Base-by-base conservation (phyloP, 257 asterid genomes). In the Nemophila menziesii region DNA sequence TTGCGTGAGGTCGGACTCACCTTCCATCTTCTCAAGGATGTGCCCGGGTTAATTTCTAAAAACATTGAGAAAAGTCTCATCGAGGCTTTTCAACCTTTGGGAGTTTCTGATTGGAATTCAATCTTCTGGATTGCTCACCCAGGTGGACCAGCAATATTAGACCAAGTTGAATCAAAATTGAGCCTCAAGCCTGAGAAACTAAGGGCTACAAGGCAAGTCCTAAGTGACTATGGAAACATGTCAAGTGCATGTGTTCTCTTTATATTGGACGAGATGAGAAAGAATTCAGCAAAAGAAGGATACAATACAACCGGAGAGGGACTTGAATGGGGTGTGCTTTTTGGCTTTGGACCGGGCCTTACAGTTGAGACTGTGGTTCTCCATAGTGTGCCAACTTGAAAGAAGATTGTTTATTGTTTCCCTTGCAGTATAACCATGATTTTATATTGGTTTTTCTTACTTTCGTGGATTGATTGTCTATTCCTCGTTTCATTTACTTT, bases 211-310 rank as follows among this genome's bases (percentile, higher is more conserved):
- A 38, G 43, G 17, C 43, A 38, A 4, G 43, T 38, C 5, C 43
- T 38, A 1, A 38, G 43, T 38, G 43, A 38, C 17, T 38, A 38
- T 38, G 23, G 23, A 4, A 42, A 42, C 20, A 42, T 42, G 47
- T 42, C 47, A 42, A 42, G 47, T 18, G 47, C 47, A 42, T 42
- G 47, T 42, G 47, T 42, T 2, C 47, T 42, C 1, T 42, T 42
- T 19, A 42, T 42, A n/a, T 42, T 42, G 24, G 47, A 42, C 11
- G 47, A 42, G 20, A 42, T 42, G 47, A 42, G 47, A 42, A 42
- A 42, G 23, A n/a, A 7, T n/a, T 42, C 23, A 0, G 47, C 21
- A 16, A 16, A 18, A 20, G 47, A 42, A 0, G 47, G 47, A 14
- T 7, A 16, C 11, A 42, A 42, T 23, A 42, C 47, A n/a, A 42